These are phyloP conservation scores for Yamadazyma kanchanaburiensis DNA, from an alignment of 1,139 yeast species.

Conservation along the genomic window DNA sequence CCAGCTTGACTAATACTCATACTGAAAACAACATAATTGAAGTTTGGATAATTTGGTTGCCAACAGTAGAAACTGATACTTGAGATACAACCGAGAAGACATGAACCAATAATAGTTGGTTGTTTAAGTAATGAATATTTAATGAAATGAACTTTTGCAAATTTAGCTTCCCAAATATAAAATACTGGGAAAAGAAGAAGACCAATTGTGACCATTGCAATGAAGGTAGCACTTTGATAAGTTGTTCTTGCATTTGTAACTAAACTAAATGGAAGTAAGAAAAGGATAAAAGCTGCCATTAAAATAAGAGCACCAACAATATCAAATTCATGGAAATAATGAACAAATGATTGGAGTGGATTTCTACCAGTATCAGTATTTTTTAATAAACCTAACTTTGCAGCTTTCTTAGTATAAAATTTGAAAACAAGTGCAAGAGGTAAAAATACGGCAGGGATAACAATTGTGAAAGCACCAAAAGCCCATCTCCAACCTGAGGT, in stretches of 20 bases:
- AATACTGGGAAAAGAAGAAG: constrained; percentile 6
- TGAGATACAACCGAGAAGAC: constrained; percentile 1
- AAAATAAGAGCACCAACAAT: constrained; percentile 5
- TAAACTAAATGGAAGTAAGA: constrained; percentile 7
- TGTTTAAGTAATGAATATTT: constrained; percentile 3
- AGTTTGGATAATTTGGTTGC: constrained; percentile 3
- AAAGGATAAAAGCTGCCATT: constrained; percentile 6
- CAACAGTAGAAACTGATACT: constrained; percentile 5
- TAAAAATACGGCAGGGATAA: constrained; percentile 4
- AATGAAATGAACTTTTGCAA: constrained; percentile 3
- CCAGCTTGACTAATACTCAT: constrained; percentile 3
- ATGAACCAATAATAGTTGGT: constrained; percentile 5
- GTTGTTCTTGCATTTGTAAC: constrained; percentile 2
- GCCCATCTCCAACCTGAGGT: constrained; percentile 7
- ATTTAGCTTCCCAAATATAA: constrained; percentile 4
- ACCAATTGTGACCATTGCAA: constrained; percentile 6
- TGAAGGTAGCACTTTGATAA: constrained; percentile 5
- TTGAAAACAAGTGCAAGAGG: constrained; percentile 5
- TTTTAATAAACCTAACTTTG: constrained; percentile 3
- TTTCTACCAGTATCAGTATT: constrained; percentile 4
- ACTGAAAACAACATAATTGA: constrained; percentile 3
- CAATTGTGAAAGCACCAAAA: constrained; percentile 6
- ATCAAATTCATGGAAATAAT: constrained; percentile 6
- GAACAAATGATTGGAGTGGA: constrained; percentile 2
- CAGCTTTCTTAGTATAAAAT: constrained; percentile 5